Evolutionary conservation across 305 asterid species (phyloP), one percentile per base, ranked within the genome.

Genomic region (Coffea humblotiana): DNA sequence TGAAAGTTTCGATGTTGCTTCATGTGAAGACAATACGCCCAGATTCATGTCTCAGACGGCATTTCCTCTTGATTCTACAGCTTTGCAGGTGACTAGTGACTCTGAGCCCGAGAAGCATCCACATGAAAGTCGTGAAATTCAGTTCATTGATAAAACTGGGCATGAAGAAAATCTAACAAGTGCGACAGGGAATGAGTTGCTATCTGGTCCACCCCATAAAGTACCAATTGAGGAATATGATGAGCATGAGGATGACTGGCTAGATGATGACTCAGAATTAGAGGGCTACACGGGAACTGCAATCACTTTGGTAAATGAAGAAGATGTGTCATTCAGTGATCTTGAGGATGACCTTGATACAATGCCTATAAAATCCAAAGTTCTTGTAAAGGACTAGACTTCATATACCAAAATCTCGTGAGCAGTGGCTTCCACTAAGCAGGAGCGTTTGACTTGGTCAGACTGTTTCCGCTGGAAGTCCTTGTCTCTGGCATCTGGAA

Each of bases 251-350:
- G 97, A 92, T 72, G 95, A 88, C 85, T 94, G 99, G 99, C 84
- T 94, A 71, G 91, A 93, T 72, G 98, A 96, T 56, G 91, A 89
- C 63, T 75, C 89, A 0, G 99, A 96, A 47, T 88, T 96, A 76
- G 90, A 89, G 77, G 98, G 93, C 71, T 92, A 89, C 66, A 82
- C 84, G 0, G 82, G 88, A 74, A 80, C 83, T 76, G 78, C 89
- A 43, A 64, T 67, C 32, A 64, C 82, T 71, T 72, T 85, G 78
- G 82, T 86, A 82, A 87, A 93, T 79, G 99, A 88, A 82, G 99
- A 96, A 72, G 99, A 96, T 29, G 91, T 96, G 78, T 96, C 99
- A 11, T 96, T 96, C 82, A 96, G 99, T 87, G 99, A 96, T 88
- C 93, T 96, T 76, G 99, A 93, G 88, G 97, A 96, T 76, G 98